Base-by-base conservation (phyloP, 768 basidiomycete genomes). In the Tylopilus plumbeoviolaceoides region DNA sequence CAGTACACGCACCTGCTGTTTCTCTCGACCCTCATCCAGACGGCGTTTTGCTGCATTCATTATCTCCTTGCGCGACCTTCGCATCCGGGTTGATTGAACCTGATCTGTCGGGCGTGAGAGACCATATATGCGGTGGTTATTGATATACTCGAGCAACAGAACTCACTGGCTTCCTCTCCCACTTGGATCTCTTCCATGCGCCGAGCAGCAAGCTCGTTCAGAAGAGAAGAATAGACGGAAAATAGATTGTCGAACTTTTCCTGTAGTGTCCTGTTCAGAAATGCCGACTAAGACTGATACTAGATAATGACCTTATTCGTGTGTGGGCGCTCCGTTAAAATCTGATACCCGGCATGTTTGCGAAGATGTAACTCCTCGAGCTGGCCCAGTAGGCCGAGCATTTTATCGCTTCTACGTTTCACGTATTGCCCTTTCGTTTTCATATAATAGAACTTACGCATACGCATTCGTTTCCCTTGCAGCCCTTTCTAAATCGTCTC, bases 1-100 rank as follows among this genome's bases (percentile, higher is more conserved):
- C 42, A 23, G 21, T 7, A 45, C 20, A 30, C 47, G 44, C 42
- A 72, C 75, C 62, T 69, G 67, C 48, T 75, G 75, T 27, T 63
- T 67, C 53, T 76, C 75, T 43, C 73, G 58, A 27, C 65, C 66
- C 40, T 75, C 69, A 20, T 75, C 71, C 4, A 73, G 66, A 27
- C 59, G 64, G 4, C 53, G 50, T 51, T 70, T 70, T 30, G 71
- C 69, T 38, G 61, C 58, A 46, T 63, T 61, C 54, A 75, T 62
- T 7, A 74, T 55, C 18, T 64, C 60, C 48, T 62, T 63, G 45
- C 75, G 69, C 5, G 71, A 74, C 30, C 60, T 64, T 28, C 63
- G 66, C 54, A 69, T 70, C 17, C 57, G 73, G 17, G 43, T 42
- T 14, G 62, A 53, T 25, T 74, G 74, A 10, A 50, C 36, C 59